Base-by-base conservation (phyloP, 2,329 filamentous ascomycete genomes). In the Aspergillus pseudoglaucus region DNA sequence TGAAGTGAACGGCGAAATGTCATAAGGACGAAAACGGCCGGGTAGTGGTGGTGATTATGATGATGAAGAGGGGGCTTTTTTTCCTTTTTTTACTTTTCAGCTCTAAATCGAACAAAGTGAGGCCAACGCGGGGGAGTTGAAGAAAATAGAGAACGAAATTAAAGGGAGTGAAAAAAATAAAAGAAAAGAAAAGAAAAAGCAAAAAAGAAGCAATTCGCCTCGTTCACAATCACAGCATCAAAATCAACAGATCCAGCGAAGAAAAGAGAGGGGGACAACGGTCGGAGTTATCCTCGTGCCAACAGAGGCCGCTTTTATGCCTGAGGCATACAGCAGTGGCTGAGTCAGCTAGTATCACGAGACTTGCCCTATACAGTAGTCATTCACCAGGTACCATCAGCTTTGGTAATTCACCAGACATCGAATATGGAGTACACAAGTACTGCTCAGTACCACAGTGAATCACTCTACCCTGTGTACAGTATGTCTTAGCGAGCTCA, bases 11-110 rank as follows among this genome's bases (percentile, higher is more conserved):
- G 45, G 40, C 43, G 44, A 44, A 48, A 40, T 49, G 48, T 57
- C 57, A 64, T 62, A 49, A 53, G 53, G 52, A 58, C 52, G 52
- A 51, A 57, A 57, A 57, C 54, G 49, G 53, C 33, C 47, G 37
- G 25, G 10, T 12, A 33, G 22, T 18, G 20, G 18, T 22, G 22
- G 25, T 25, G 41, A 23, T n/a, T n/a, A n/a, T 25, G 14, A 17
- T 10, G 42, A 15, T 8, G 42, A 33, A 32, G 40, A 25, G 20
- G 40, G 40, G 25, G 25, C 4, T 12, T 30, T 30, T 30, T 30
- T 30, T 12, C 9, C 10, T 27, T 27, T 10, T 30, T 30, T 30
- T 30, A 9, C 25, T 30, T 10, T 30, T 30, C 25, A 30, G 25
- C 25, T 27, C 25, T 30, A 30, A 30, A 30, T 30, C 25, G 4